Evolutionary conservation across 2,329 filamentous ascomycete genomes (phyloP), one percentile per base, ranked within the genome.

Genomic region (Fusarium circinatum): DNA sequence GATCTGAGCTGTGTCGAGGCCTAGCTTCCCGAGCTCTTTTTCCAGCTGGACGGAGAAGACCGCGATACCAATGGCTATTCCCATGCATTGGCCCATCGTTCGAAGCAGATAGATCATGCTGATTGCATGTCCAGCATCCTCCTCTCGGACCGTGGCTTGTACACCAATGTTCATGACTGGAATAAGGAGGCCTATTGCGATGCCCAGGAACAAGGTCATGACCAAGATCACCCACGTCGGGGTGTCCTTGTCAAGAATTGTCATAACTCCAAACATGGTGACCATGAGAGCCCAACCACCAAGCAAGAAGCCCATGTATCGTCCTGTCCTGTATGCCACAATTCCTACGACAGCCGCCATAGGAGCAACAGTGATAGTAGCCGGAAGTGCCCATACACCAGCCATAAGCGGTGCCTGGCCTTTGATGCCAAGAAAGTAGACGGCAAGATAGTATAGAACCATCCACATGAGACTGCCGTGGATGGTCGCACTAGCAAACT

Each of bases 141-240:
- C 56, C n/a, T 68, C 62, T 14, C 52, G 39, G 12, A 73, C 75
- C 9, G 72, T 78, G 13, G 91, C 91, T 80, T 94, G 91, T 30
- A 93, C 87, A 4, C 89, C 87, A 39, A 92, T 87, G 0, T 84
- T 86, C 82, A 92, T 88, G n/a, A 87, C 84, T 0, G 92, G 88
- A 80, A 92, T 92, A 11, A 93, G 83, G 62, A 92, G 86, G 5
- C 91, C 92, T 6, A 89, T 86, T 20, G 91, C 91, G 9, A 92
- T 60, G 1, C 90, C 91, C 18, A 88, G 82, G 24, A 90, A 83
- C 11, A 92, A 78, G 75, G 89, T 90, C 49, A 93, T 82, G 76
- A 91, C 88, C 61, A 93, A 83, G 87, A 90, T 91, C 26, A 82
- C 81, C 0, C 83, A 81, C 6, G 88, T 85, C 4, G 84, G 84